These are phyloP conservation scores for Raphanus raphanistrum DNA, from an alignment of 345 rosid species.

Conservation along the genomic window DNA sequence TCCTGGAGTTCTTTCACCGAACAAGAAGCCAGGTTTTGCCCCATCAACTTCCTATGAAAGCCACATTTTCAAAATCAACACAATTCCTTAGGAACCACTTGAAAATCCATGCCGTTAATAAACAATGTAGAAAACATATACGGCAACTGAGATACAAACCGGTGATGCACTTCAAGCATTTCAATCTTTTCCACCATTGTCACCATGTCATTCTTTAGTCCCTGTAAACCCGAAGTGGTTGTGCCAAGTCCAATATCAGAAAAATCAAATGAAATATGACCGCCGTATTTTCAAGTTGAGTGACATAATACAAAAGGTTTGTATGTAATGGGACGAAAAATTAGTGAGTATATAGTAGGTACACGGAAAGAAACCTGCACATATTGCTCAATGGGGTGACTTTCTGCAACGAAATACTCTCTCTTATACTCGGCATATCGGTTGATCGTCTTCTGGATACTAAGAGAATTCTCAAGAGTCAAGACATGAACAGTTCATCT, in stretches of 20 bases:
- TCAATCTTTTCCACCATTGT: constrained; percentile 53
- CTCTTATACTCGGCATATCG: constrained; percentile 41
- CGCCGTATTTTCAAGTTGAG: neutral
- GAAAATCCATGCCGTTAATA: neutral
- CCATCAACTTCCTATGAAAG: constrained; percentile 54
- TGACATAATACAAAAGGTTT: neutral
- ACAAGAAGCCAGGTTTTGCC: constrained; percentile 49
- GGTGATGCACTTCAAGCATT: constrained; percentile 47
- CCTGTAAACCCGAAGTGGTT: constrained; percentile 39
- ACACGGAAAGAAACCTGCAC: constrained; percentile 19
- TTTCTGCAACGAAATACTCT: constrained; percentile 20
- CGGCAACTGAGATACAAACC: constrained; percentile 40
- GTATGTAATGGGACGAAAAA: neutral
- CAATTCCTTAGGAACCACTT: neutral
- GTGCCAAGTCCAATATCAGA: constrained; percentile 9
- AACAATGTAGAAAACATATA: neutral
- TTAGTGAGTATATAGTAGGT: neutral
- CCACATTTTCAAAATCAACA: neutral
- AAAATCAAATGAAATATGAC: neutral
- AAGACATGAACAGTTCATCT: neutral
- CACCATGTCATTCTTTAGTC: constrained; percentile 43
- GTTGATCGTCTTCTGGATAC: constrained; percentile 47
- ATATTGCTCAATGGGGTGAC: constrained; percentile 18
- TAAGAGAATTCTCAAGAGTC: constrained; percentile 30
- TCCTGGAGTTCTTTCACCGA: constrained; percentile 49